Evolutionary conservation across 2,329 filamentous ascomycete genomes (phyloP).

Genomic region (Ophiosphaerella narmari): DNA sequence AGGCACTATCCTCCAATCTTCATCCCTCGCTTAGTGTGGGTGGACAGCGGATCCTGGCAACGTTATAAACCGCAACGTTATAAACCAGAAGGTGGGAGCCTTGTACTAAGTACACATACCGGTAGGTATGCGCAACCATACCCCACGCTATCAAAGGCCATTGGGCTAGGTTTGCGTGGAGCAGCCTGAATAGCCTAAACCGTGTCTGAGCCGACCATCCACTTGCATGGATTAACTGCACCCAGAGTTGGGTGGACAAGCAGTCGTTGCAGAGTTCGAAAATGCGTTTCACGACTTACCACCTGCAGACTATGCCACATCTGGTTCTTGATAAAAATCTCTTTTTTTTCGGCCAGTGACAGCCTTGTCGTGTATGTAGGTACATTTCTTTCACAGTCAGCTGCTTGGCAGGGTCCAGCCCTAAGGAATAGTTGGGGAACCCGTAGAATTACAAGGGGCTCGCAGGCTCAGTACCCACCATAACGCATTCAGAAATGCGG

Average conservation of each 20-base stretch:
- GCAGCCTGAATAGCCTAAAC: constrained; percentile 2
- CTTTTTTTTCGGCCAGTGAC: neutral
- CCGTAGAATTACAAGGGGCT: too few relatives aligned
- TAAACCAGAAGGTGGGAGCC: too few relatives aligned
- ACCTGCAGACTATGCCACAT: constrained; percentile 1
- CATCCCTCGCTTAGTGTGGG: too few relatives aligned
- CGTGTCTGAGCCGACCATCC: neutral
- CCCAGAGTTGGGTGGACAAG: neutral
- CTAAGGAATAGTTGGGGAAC: neutral
- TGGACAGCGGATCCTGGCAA: too few relatives aligned
- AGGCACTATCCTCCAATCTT: too few relatives aligned
- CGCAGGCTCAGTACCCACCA: too few relatives aligned
- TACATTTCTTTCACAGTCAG: constrained; percentile 1
- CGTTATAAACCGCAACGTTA: too few relatives aligned
- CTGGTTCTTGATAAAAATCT: constrained; percentile 3
- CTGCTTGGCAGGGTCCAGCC: constrained; percentile 4
- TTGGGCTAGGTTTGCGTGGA: too few relatives aligned
- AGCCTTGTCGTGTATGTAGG: neutral
- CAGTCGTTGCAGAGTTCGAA: neutral
- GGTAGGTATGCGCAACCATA: neutral
- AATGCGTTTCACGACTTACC: neutral
- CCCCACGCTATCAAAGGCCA: neutral
- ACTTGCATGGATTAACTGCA: constrained; percentile 1
- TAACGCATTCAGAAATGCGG: too few relatives aligned
- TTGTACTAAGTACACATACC: too few relatives aligned